phyloP scores from a whole-genome alignment of 2,329 filamentous ascomycete species.

The Fusarium buxicola region DNA sequence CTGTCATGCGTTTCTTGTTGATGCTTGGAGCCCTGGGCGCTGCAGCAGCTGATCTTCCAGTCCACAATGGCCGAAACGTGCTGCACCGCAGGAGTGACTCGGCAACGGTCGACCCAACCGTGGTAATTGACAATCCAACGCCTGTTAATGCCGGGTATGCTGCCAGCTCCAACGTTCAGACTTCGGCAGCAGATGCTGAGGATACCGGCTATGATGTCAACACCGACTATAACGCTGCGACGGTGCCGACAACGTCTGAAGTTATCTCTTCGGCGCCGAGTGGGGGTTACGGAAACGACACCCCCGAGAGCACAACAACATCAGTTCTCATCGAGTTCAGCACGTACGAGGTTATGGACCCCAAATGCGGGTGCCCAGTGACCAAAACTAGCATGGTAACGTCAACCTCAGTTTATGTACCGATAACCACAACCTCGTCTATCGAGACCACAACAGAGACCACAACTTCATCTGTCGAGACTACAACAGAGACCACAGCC shows the following conservation, averaged over 20 bases:
- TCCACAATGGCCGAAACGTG: constrained; percentile 9
- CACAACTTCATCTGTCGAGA: neutral
- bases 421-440: neutral
- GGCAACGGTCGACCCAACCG: constrained; percentile 7
- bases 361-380: constrained; percentile 16
- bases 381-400: neutral
- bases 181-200: neutral
- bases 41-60: constrained; percentile 30
- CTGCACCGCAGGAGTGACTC: constrained; percentile 26
- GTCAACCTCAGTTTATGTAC: neutral
- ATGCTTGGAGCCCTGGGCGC: constrained; percentile 36
- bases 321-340: constrained; percentile 1
- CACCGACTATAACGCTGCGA: constrained; percentile 2
- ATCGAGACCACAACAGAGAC: constrained; percentile 1
- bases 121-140: neutral
- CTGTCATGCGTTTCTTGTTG: constrained; percentile 41
- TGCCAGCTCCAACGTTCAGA: constrained; percentile 8
- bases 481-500: constrained; percentile 5
- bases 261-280: constrained; percentile 2
- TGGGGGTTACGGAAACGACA: neutral
- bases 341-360: constrained; percentile 16
- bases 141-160: constrained; percentile 8
- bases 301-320: neutral
- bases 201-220: neutral
- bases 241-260: constrained; percentile 11